phyloP scores from a whole-genome alignment of 2,329 filamentous ascomycete species.

The Ilyonectria robusta region DNA sequence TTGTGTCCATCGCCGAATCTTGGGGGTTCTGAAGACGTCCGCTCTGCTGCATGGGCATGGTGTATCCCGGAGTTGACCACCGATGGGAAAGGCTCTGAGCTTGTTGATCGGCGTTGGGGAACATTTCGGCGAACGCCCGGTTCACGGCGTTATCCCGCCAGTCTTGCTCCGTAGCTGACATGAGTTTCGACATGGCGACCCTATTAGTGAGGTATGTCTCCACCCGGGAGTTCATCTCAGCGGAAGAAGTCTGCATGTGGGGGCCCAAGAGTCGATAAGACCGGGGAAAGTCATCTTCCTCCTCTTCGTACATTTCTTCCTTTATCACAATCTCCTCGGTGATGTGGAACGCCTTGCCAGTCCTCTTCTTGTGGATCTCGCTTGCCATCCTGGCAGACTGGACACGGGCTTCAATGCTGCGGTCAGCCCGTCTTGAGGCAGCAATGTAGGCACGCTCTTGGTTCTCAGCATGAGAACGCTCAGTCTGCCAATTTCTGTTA shows the following conservation, averaged over 20 bases:
- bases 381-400: slow-evolving; percentile 91
- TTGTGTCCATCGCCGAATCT: slow-evolving; percentile 37
- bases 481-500: slow-evolving; percentile 65
- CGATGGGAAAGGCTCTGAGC: slow-evolving; percentile 44
- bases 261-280: slow-evolving; percentile 75
- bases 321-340: slow-evolving; percentile 89
- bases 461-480: slow-evolving; percentile 85
- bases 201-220: slow-evolving; percentile 63
- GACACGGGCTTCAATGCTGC: slow-evolving; percentile 87
- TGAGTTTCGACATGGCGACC: slow-evolving; percentile 59
- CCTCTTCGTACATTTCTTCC: slow-evolving; percentile 97
- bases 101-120: slow-evolving; percentile 55
- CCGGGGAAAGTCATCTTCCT: slow-evolving; percentile 84
- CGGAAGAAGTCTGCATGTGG: slow-evolving; percentile 72
- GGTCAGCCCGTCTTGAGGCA: slow-evolving; percentile 87
- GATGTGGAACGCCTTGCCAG: slow-evolving; percentile 85
- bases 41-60: slow-evolving; percentile 14
- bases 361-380: slow-evolving; percentile 90
- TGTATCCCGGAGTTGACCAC: slow-evolving; percentile 39
- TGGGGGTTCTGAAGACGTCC: slow-evolving; percentile 33
- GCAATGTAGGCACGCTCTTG: slow-evolving; percentile 93
- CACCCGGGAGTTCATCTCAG: slow-evolving; percentile 73
- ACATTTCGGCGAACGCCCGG: slow-evolving; percentile 61
- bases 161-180: slow-evolving; percentile 53
- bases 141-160: slow-evolving; percentile 64